These are phyloP conservation scores for Adansonia rubrostipa DNA, from an alignment of 441 rosid genomes.

Conservation along the genomic window DNA sequence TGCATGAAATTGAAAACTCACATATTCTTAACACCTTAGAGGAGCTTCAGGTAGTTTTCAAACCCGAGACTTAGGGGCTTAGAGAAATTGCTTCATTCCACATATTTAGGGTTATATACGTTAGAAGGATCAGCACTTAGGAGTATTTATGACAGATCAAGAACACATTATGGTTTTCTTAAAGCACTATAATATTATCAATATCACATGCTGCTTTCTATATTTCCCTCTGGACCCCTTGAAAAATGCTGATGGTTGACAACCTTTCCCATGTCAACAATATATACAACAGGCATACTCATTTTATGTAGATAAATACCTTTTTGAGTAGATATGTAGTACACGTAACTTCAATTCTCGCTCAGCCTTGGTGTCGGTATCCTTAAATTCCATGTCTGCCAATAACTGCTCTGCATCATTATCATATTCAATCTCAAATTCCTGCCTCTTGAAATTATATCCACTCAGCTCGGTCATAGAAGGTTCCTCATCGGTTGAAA, in stretches of 20 bases:
- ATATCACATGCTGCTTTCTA: neutral
- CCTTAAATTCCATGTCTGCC: conserved; percentile 95
- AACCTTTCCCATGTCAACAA: conserved; percentile 2
- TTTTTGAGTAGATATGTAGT: conserved; percentile 80
- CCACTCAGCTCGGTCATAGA: conserved; percentile 80
- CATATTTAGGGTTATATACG: neutral
- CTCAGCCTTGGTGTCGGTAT: conserved; percentile 75
- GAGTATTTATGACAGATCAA: neutral
- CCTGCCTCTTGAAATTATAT: conserved; percentile 88
- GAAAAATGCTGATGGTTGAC: neutral
- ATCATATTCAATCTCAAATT: conserved; percentile 94
- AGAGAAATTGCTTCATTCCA: conserved; percentile 11
- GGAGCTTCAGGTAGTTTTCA: conserved; percentile 3
- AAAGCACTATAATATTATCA: neutral
- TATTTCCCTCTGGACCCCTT: neutral
- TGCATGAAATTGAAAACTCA: conserved; percentile 12
- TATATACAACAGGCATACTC: neutral
- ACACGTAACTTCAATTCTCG: conserved; percentile 78
- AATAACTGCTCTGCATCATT: conserved; percentile 94
- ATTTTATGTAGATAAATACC: conserved; percentile 43
- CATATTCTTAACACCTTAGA: conserved; percentile 3
- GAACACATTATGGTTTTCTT: neutral
- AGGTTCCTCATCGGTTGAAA: conserved; percentile 70
- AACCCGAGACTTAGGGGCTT: conserved; percentile 2
- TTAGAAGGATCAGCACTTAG: neutral